Evolutionary conservation across 2,329 filamentous ascomycete species (phyloP).

Genomic region (Drechslerella dactyloides): DNA sequence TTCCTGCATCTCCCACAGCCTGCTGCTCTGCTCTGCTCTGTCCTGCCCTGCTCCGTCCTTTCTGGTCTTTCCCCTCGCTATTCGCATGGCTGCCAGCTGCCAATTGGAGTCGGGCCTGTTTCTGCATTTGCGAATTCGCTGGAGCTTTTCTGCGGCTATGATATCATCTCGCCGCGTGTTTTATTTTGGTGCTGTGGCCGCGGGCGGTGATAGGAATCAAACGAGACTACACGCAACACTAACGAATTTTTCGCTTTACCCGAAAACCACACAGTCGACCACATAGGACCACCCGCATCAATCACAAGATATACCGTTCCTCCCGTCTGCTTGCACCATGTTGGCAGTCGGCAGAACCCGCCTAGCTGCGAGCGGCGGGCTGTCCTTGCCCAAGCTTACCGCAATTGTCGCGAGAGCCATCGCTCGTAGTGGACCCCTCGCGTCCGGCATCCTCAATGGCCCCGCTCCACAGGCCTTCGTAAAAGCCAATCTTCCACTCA

Average conservation of each 20-base stretch:
- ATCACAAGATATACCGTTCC: constrained; percentile 10
- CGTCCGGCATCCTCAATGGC: constrained; percentile 33
- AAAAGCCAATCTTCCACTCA: constrained; percentile 42
- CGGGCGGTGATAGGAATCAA: constrained; percentile 23
- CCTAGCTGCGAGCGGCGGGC: constrained; percentile 32
- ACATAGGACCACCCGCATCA: constrained; percentile 10
- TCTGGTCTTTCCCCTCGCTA: background rate
- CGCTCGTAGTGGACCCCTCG: constrained; percentile 42
- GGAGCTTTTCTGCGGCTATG: constrained; percentile 6
- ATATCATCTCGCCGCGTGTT: constrained; percentile 14
- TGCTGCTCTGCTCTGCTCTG: background rate
- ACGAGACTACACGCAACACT: constrained; percentile 35
- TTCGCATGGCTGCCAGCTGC: background rate
- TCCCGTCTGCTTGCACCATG: constrained; percentile 19
- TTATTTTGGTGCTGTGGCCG: constrained; percentile 3
- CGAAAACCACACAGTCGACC: constrained; percentile 24
- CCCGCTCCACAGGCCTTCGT: constrained; percentile 37
- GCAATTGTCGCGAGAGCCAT: constrained; percentile 42
- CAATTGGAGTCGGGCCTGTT: background rate
- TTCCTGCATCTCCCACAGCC: background rate
- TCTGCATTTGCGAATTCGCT: background rate
- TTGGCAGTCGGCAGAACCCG: constrained; percentile 47
- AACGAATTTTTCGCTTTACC: constrained; percentile 48
- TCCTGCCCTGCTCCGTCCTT: background rate
- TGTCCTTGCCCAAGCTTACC: constrained; percentile 44